A percentile compares a stretch with the other conserved stretches of the same genome.
Evolutionary conservation across 306 rosid genomes (phyloP).

Genomic region (Gleditsia sinensis): DNA sequence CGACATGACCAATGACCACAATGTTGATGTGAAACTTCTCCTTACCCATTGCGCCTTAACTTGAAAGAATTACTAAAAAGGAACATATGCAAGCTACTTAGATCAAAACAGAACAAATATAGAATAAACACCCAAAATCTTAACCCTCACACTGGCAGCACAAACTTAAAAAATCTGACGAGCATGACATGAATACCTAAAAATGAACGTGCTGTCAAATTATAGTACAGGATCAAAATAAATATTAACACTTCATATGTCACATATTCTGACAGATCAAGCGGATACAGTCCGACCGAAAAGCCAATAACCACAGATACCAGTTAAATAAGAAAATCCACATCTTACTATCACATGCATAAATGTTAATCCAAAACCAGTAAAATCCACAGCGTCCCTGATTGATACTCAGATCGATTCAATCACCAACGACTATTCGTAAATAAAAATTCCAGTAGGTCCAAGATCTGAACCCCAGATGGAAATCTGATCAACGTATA

Average conservation of each 20-base stretch:
- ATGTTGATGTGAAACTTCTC: constrained; percentile 88
- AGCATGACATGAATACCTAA: background rate
- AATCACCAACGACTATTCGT: background rate
- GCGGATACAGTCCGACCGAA: background rate
- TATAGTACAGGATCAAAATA: background rate
- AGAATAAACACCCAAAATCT: background rate
- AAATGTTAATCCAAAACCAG: background rate
- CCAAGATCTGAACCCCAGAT: background rate
- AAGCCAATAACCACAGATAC: background rate
- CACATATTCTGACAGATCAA: background rate
- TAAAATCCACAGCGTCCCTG: background rate
- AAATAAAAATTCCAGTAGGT: background rate
- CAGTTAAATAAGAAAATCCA: background rate
- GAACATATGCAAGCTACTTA: background rate
- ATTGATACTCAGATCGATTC: background rate
- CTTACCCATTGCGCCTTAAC: constrained; percentile 61
- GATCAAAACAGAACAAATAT: background rate
- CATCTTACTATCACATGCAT: background rate
- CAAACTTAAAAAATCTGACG: background rate
- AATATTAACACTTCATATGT: too few relatives aligned
- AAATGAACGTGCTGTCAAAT: too few relatives aligned
- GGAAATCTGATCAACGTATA: background rate
- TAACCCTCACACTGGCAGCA: background rate
- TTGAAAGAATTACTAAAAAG: background rate
- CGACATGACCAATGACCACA: constrained; percentile 95